Conservation (phyloP, 345 rosid genomes). For the Rubroshorea leprosula region DNA sequence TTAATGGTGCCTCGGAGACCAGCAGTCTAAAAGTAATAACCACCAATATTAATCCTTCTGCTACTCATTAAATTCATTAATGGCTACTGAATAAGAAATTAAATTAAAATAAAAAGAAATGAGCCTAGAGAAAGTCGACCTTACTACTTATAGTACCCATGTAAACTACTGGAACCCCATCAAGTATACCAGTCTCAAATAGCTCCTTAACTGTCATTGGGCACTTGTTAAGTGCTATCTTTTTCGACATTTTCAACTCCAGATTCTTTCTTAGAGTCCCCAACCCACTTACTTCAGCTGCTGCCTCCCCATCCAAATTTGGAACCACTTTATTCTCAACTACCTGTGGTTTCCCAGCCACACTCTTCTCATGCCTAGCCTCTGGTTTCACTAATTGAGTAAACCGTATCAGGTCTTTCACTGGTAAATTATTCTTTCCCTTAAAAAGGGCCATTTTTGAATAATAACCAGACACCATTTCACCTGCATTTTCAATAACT, state of each 20-base stretch:
- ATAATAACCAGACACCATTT: constrained; percentile 14
- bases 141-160: constrained; percentile 61
- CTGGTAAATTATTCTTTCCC: too few species aligned
- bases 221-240: constrained; percentile 41
- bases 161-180: constrained; percentile 78
- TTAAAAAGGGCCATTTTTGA: background rate
- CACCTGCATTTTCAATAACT: constrained; percentile 1
- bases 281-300: constrained; percentile 47
- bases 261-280: constrained; percentile 38
- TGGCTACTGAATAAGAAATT: background rate
- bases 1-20: constrained; percentile 85
- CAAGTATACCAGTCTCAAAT: constrained; percentile 88
- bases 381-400: constrained; percentile 18
- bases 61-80: background rate
- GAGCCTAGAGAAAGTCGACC: constrained; percentile 39
- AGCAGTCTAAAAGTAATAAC: constrained; percentile 59
- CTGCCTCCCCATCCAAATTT: constrained; percentile 40
- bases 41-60: constrained; percentile 15
- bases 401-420: background rate
- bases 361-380: constrained; percentile 35
- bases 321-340: constrained; percentile 25
- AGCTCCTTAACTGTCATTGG: constrained; percentile 86
- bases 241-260: constrained; percentile 53
- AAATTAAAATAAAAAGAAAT: constrained; percentile 5
- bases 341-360: constrained; percentile 31